A percentile compares a stretch with the other conserved stretches of the same genome.
Evolutionary conservation across 768 basidiomycete genomes (phyloP).

Genomic region (Pleurotus citrinopileatus): DNA sequence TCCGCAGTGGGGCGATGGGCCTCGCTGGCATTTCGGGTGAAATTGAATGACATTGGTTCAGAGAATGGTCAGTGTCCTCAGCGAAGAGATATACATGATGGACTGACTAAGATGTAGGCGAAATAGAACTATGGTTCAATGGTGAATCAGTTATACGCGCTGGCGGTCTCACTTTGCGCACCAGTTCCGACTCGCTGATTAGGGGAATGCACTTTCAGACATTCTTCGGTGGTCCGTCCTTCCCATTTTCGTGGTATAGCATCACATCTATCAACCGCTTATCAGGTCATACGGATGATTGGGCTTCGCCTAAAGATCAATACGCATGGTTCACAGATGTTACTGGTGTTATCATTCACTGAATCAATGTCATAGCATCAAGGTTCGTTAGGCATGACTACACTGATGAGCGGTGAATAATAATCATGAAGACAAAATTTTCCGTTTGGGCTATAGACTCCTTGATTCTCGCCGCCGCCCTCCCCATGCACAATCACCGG

Average conservation of each 20-base stretch:
- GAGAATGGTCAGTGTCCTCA: slow-evolving; percentile 47
- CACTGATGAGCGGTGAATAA: too few species aligned
- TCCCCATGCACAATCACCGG: too few species aligned
- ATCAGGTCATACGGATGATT: slow-evolving; percentile 50
- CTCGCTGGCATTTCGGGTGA: slow-evolving; percentile 62
- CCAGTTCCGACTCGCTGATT: slow-evolving; percentile 39
- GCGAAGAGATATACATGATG: background rate
- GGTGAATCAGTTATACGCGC: slow-evolving; percentile 54
- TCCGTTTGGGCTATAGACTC: too few species aligned
- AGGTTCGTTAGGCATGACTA: too few species aligned
- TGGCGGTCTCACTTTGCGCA: slow-evolving; percentile 45
- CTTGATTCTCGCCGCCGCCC: too few species aligned
- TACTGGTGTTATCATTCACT: slow-evolving; percentile 32
- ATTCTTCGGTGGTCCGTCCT: slow-evolving; percentile 61
- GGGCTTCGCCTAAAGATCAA: slow-evolving; percentile 60
- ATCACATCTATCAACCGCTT: background rate
- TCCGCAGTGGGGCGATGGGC: slow-evolving; percentile 57
- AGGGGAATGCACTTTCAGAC: slow-evolving; percentile 75
- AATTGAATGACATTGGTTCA: slow-evolving; percentile 57
- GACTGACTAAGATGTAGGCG: slow-evolving; percentile 37
- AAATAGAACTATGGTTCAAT: slow-evolving; percentile 63
- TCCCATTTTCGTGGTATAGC: background rate
- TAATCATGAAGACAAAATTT: too few species aligned
- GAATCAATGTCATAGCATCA: too few species aligned
- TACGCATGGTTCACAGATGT: slow-evolving; percentile 53